phyloP scores from a whole-genome alignment of 495 filamentous ascomycete genomes.

The Parathielavia hyrcaniae region DNA sequence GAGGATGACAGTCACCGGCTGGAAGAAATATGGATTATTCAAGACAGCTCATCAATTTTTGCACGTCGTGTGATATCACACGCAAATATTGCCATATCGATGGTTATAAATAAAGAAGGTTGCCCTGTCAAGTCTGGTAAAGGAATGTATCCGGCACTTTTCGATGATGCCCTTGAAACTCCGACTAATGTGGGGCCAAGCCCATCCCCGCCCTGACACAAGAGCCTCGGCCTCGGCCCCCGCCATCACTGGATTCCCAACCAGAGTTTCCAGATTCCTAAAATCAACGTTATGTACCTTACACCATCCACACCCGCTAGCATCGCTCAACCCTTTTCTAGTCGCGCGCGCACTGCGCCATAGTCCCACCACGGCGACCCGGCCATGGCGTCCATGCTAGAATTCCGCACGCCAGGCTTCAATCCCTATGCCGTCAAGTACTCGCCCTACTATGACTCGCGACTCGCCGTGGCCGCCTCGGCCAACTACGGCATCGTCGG shows the following conservation, averaged over 20 bases:
- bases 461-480: conserved; percentile 76
- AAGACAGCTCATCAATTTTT: too few species aligned
- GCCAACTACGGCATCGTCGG: conserved; percentile 96
- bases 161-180: too few species aligned
- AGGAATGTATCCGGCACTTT: too few species aligned
- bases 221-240: conserved; percentile 23
- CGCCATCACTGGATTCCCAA: conserved; percentile 5
- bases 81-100: too few species aligned
- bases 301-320: not conserved
- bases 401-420: conserved; percentile 86
- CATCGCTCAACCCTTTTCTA: not conserved
- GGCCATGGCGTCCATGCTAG: conserved; percentile 63
- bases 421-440: conserved; percentile 95
- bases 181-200: too few species aligned
- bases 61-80: too few species aligned
- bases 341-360: conserved; percentile 1
- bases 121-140: too few species aligned
- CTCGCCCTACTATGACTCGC: conserved; percentile 94
- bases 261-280: not conserved
- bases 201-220: conserved; percentile 2
- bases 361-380: not conserved
- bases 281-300: not conserved
- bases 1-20: too few species aligned
- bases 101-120: too few species aligned
- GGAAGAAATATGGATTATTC: too few species aligned